Evolutionary conservation across 2,329 filamentous ascomycete genomes (phyloP).

Genomic region (Didymella sp.): DNA sequence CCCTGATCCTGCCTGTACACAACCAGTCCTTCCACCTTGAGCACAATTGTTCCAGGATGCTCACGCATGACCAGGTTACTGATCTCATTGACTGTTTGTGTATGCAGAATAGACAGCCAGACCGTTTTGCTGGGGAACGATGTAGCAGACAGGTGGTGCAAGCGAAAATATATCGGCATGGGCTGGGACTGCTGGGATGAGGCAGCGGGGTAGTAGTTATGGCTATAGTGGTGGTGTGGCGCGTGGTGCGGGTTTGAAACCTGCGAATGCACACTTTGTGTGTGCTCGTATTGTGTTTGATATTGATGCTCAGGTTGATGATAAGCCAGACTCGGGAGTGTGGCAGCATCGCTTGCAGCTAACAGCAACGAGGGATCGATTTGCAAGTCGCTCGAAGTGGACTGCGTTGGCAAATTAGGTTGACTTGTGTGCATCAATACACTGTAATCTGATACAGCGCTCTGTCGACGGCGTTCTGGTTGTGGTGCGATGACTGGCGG

Average conservation of each 20-base stretch:
- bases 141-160: constrained; percentile 69
- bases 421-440: constrained; percentile 23
- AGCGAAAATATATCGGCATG: constrained; percentile 72
- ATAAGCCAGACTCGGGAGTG: constrained; percentile 34
- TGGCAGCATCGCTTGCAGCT: constrained; percentile 60
- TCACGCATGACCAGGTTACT: constrained; percentile 67
- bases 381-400: constrained; percentile 62
- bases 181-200: constrained; percentile 37
- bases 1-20: constrained; percentile 48
- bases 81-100: constrained; percentile 67
- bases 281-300: constrained; percentile 44
- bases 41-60: constrained; percentile 65
- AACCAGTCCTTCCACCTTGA: constrained; percentile 71
- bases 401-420: constrained; percentile 13
- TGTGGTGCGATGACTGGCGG: constrained; percentile 34
- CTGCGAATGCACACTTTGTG: constrained; percentile 39
- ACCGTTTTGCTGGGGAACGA: constrained; percentile 56
- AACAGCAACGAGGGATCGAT: constrained; percentile 69
- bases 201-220: constrained; percentile 22
- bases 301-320: constrained; percentile 22
- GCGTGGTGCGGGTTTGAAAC: constrained; percentile 39
- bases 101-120: constrained; percentile 71
- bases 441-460: constrained; percentile 4
- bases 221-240: constrained; percentile 20
- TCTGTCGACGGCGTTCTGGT: constrained; percentile 39